Base-by-base conservation (phyloP, 2,329 filamentous ascomycete genomes). In the Scedosporium dehoogii region DNA sequence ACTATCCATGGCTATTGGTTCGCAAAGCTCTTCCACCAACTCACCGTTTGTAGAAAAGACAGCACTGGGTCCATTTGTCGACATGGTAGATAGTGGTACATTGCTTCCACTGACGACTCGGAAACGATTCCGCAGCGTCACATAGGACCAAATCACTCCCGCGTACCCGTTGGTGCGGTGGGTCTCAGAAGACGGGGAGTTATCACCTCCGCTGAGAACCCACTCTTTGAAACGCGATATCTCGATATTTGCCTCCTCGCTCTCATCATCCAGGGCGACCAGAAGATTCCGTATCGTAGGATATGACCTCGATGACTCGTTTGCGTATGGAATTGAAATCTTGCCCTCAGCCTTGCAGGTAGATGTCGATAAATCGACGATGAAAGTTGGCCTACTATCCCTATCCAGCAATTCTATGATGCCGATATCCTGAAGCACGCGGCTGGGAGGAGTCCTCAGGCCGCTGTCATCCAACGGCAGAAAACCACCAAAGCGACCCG, bases 301-400 rank as follows among this genome's bases (percentile, higher is more conserved):
- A 25, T 44, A 33, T 10, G 58, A 38, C 14, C 85, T 83, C 61
- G 93, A 75, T 3, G 88, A 82, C 9, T 81, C 77, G 70, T 93
- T 94, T 33, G 83, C 81, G 70, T 89, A 92, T 0, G 90, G 67
- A 6, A 90, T 79, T 33, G 82, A 79, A 44, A 92, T 72, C 1
- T 78, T 77, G 0, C 80, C 79, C 1, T 80, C 75, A 23, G 74
- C 75, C 57, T 78, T 79, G 67, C 86, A 87, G n/a, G 75, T 72
- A 1, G 78, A 72, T 68, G 87, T 84, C 6, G 78, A 77, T 59
- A 90, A 74, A 68, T 93, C 89, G 41, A 93, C 78, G 51, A 93
- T 81, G 68, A 93, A 91, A 0, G 88, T 90, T 2, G 89, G 90
- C 57, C 90, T 79, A 59, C 88, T 84, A 70, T 94, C 90, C 66